Evolutionary conservation across 805 yeast genomes (phyloP).

Genomic region (Suhomyces xylopsoci): DNA sequence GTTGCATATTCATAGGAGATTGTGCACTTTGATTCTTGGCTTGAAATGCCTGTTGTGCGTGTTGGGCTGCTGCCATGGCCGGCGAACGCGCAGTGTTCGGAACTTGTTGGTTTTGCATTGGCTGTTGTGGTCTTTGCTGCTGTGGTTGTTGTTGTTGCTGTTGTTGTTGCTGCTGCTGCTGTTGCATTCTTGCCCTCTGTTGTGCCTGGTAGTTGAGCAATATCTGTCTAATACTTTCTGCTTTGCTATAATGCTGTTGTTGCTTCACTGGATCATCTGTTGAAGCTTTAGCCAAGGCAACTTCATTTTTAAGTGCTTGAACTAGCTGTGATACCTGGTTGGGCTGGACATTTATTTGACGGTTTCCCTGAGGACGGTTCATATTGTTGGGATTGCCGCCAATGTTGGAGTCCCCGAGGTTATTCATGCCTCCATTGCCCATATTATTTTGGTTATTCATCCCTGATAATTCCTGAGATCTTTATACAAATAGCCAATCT

Average conservation of each 20-base stretch:
- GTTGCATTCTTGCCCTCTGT: constrained; percentile 25
- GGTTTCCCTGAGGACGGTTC: background rate
- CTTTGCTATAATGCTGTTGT: constrained; percentile 58
- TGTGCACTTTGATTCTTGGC: constrained; percentile 4
- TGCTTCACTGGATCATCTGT: constrained; percentile 62
- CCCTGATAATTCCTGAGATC: background rate
- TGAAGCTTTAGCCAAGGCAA: constrained; percentile 59
- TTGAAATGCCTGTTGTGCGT: constrained; percentile 4
- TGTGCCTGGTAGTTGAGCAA: constrained; percentile 54
- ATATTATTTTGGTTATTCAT: constrained; percentile 3
- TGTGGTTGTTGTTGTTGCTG: constrained; percentile 20
- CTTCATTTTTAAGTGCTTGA: constrained; percentile 55
- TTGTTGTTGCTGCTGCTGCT: constrained; percentile 18
- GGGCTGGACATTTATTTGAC: constrained; percentile 38
- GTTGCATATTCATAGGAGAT: constrained; percentile 8
- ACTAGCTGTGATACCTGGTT: constrained; percentile 57
- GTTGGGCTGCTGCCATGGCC: background rate
- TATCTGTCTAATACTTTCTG: constrained; percentile 60
- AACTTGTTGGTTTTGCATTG: background rate
- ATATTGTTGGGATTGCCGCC: background rate
- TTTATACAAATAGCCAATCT: background rate
- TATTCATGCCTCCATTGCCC: constrained; percentile 2
- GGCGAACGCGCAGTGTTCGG: background rate
- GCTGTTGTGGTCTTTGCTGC: constrained; percentile 17
- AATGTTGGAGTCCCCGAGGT: background rate